Evolutionary conservation across 169 alveolate genomes (phyloP).

Genomic region (Eimeria acervulina): DNA sequence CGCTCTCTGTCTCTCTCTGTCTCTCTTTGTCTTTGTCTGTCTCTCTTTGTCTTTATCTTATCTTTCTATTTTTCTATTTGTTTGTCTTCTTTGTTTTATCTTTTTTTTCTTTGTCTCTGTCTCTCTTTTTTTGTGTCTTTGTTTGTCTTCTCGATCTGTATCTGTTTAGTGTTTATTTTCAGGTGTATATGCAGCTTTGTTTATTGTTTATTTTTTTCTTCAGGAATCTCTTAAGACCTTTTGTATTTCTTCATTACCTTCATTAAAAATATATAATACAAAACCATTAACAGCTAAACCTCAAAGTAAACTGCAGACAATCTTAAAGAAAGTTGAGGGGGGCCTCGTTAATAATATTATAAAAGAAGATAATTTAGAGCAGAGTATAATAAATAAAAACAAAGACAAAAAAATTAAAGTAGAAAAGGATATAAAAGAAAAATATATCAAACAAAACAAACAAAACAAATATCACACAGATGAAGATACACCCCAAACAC

Average conservation of each 20-base stretch:
- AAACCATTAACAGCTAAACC: background rate
- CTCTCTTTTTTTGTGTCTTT: no score
- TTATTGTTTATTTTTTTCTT: no score
- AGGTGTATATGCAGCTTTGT: background rate
- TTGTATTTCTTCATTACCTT: background rate
- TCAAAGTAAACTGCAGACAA: background rate
- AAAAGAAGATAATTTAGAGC: background rate
- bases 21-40: no score
- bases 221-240: background rate
- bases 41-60: no score
- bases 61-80: no score
- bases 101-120: no score
- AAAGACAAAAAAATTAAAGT: background rate
- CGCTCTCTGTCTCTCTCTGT: no score
- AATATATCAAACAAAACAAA: no score
- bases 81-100: no score
- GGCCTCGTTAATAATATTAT: background rate
- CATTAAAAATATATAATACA: conserved; percentile 3
- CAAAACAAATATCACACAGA: background rate
- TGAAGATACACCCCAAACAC: background rate
- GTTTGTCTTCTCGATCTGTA: no score
- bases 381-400: no score
- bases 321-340: background rate
- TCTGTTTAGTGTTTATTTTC: background rate
- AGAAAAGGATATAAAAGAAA: background rate